A percentile compares a stretch with the other conserved stretches of the same genome.
Conservation (phyloP, 1,139 yeast genomes). For the Martiniozyma asiatica region DNA sequence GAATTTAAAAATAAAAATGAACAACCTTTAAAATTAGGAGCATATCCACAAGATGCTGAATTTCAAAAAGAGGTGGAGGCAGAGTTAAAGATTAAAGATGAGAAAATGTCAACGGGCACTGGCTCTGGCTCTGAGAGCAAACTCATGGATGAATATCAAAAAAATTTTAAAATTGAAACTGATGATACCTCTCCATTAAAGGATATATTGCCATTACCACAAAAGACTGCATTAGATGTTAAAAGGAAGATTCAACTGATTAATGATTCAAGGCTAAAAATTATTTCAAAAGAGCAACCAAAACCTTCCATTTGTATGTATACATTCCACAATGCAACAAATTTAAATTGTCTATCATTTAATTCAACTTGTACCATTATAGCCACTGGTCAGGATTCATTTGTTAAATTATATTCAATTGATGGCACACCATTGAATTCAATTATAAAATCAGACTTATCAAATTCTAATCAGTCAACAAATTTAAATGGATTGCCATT, state of each 20-base stretch:
- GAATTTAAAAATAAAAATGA: constrained; percentile 34
- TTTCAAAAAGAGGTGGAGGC: constrained; percentile 76
- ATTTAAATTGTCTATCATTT: constrained; percentile 72
- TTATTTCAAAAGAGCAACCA: constrained; percentile 46
- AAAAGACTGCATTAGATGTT: constrained; percentile 68
- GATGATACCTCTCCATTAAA: constrained; percentile 56
- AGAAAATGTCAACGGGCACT: too few species aligned
- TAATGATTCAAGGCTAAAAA: constrained; percentile 69
- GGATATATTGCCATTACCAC: constrained; percentile 75
- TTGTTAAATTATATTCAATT: constrained; percentile 81
- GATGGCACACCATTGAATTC: constrained; percentile 78
- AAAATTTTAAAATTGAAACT: constrained; percentile 34
- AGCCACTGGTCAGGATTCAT: constrained; percentile 91
- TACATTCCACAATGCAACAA: constrained; percentile 91
- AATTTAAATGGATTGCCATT: constrained; percentile 18
- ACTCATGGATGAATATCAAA: constrained; percentile 37
- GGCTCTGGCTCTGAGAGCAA: constrained; percentile 5
- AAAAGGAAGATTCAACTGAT: constrained; percentile 67
- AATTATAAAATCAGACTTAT: constrained; percentile 47
- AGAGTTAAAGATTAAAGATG: constrained; percentile 66
- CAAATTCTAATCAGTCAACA: constrained; percentile 21
- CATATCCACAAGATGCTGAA: constrained; percentile 75
- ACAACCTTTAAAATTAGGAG: constrained; percentile 70
- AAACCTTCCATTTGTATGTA: constrained; percentile 96
- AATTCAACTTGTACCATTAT: constrained; percentile 78